Evolutionary conservation across 2,329 filamentous ascomycete species (phyloP).

Genomic region (Penicillium sp.): DNA sequence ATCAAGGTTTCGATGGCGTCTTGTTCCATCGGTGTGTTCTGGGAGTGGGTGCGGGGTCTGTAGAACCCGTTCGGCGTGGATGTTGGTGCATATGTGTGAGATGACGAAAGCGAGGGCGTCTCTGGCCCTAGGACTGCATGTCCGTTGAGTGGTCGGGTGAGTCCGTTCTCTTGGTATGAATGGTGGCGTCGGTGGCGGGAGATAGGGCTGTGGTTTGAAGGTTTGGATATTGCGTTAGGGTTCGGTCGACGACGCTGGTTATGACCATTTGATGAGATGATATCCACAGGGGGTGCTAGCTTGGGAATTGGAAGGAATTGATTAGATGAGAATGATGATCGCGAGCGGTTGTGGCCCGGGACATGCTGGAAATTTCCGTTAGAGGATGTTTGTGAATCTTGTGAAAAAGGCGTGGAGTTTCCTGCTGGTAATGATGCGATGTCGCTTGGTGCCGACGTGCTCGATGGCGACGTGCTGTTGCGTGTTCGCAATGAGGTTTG

Average conservation of each 20-base stretch:
- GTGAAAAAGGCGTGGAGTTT: constrained; percentile 12
- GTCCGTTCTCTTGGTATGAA: constrained; percentile 31
- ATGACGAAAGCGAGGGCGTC: constrained; percentile 32
- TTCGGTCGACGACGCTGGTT: constrained; percentile 38
- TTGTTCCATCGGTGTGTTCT: constrained; percentile 48
- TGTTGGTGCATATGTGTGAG: constrained; percentile 13
- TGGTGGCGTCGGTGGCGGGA: constrained; percentile 31
- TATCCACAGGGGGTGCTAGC: constrained; percentile 46
- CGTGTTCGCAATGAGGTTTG: constrained; percentile 14
- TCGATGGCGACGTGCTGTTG: constrained; percentile 11
- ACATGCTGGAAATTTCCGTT: constrained; percentile 11
- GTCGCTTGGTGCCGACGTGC: constrained; percentile 68
- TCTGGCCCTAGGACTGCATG: constrained; percentile 26
- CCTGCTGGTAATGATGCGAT: constrained; percentile 39
- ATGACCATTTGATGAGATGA: constrained; percentile 34
- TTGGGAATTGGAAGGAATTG: constrained; percentile 27
- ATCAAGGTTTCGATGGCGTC: constrained; percentile 51
- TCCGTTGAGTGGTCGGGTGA: constrained; percentile 19
- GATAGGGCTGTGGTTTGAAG: constrained; percentile 20
- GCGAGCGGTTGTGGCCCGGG: constrained; percentile 13
- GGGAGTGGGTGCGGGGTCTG: constrained; percentile 38
- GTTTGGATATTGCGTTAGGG: constrained; percentile 30
- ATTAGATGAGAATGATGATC: constrained; percentile 19
- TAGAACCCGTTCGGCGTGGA: constrained; percentile 24
- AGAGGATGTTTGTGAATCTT: constrained; percentile 7